Base-by-base conservation (phyloP, 2,329 filamentous ascomycete genomes). In the Lithohypha guttulata region DNA sequence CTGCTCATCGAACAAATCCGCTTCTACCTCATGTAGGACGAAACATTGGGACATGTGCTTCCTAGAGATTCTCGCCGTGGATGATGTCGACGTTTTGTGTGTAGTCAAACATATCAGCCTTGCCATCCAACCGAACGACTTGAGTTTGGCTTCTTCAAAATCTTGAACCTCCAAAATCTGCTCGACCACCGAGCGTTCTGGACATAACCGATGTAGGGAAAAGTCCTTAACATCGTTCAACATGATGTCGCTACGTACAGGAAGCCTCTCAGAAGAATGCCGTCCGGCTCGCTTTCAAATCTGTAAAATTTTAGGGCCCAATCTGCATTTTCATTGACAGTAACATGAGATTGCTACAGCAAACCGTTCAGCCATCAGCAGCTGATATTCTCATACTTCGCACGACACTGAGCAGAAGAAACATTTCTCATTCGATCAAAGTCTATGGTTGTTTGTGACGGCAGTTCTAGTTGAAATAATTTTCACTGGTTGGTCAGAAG, bases 171-270 rank as follows among this genome's bases (percentile, higher is more conserved):
- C 27, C 6, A 29, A n/a, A 11, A 29, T 29, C n/a, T 29, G 27
- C 27, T 29, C n/a, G 27, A 29, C n/a, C 27, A 29, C 6, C 27
- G n/a, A 29, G 27, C 27, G 27, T 29, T 13, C n/a, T 29, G 11
- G 27, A 29, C 27, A 29, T 29, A 29, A 6, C 17, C 27, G 27
- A n/a, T 29, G 5, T 11, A 13, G 27, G 6, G 27, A 29, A n/a
- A 29, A 29, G 27, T 29, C 27, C 27, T 29, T 29, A 13, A 29
- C 27, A n/a, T 29, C 27, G 27, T 29, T 29, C 27, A 6, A 29
- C 27, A 29, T 29, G n/a, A 6, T 29, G 27, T 14, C 27, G n/a
- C 27, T n/a, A n/a, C n/a, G 17, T 14, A n/a, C 17, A 29, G 6
- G 6, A 11, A 29, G n/a, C 6, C 5, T 29, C 27, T 29, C 27